phyloP scores from a whole-genome alignment of 768 basidiomycete species.

The Suillus alpinus region DNA sequence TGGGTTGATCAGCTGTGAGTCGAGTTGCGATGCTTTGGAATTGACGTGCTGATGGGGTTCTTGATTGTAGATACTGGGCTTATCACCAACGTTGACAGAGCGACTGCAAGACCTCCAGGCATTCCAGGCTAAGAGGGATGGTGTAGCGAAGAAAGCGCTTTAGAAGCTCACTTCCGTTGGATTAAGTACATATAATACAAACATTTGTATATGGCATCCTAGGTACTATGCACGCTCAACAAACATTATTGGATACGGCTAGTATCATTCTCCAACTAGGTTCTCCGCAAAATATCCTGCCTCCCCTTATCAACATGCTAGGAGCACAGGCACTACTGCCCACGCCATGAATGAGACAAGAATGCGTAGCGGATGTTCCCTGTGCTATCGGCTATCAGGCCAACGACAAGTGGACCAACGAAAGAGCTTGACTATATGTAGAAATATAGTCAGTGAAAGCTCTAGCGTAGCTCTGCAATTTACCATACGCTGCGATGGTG shows the following conservation, averaged over 20 bases:
- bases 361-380: constrained; percentile 92
- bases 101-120: constrained; percentile 77
- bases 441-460: constrained; percentile 42
- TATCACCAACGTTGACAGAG: constrained; percentile 95
- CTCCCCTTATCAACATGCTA: constrained; percentile 64
- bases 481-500: constrained; percentile 67
- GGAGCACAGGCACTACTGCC: constrained; percentile 73
- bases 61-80: constrained; percentile 74
- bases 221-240: background rate
- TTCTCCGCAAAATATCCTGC: constrained; percentile 28
- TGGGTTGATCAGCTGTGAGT: constrained; percentile 91
- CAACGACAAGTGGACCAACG: constrained; percentile 86
- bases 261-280: constrained; percentile 1
- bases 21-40: background rate
- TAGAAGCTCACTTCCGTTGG: constrained; percentile 8
- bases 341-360: constrained; percentile 81
- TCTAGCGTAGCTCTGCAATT: constrained; percentile 88
- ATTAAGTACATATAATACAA: background rate
- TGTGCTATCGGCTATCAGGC: constrained; percentile 81
- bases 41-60: background rate
- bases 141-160: constrained; percentile 25
- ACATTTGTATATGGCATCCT: background rate
- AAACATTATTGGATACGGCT: background rate
- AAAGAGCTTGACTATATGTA: constrained; percentile 77
- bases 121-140: constrained; percentile 45